These are phyloP conservation scores for Suhomyces terraborum DNA, from an alignment of 1,139 yeast genomes.

Conservation along the genomic window DNA sequence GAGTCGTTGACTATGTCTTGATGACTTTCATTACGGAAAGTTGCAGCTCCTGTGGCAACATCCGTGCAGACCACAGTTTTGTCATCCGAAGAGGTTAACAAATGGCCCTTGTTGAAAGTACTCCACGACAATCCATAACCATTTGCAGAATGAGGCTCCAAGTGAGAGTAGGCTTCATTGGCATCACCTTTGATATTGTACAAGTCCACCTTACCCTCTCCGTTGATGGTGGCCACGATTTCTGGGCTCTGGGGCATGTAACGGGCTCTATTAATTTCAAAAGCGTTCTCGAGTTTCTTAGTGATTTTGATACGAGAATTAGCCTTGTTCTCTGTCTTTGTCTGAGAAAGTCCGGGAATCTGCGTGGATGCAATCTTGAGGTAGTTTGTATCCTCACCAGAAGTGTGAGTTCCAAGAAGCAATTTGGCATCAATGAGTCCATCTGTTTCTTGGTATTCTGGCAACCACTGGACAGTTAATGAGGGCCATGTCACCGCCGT, in stretches of 20 bases:
- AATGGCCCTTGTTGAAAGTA: constrained; percentile 44
- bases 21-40: constrained; percentile 41
- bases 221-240: constrained; percentile 75
- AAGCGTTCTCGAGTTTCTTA: constrained; percentile 52
- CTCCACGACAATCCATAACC: constrained; percentile 79
- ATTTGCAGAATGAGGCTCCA: constrained; percentile 61
- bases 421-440: constrained; percentile 48
- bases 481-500: constrained; percentile 84
- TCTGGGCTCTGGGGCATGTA: constrained; percentile 73
- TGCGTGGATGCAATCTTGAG: constrained; percentile 75
- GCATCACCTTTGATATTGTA: constrained; percentile 49
- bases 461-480: constrained; percentile 75
- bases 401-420: constrained; percentile 83
- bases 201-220: constrained; percentile 70
- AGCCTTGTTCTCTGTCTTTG: constrained; percentile 29
- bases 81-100: constrained; percentile 68
- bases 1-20: constrained; percentile 70
- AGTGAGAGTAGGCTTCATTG: constrained; percentile 27
- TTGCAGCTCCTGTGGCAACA: constrained; percentile 23
- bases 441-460: constrained; percentile 37
- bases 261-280: constrained; percentile 82
- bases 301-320: constrained; percentile 59
- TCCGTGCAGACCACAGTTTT: constrained; percentile 62
- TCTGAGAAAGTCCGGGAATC: constrained; percentile 47
- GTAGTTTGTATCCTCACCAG: constrained; percentile 76